phyloP scores from a whole-genome alignment of 2,329 filamentous ascomycete species.

The Aphanocladium album region DNA sequence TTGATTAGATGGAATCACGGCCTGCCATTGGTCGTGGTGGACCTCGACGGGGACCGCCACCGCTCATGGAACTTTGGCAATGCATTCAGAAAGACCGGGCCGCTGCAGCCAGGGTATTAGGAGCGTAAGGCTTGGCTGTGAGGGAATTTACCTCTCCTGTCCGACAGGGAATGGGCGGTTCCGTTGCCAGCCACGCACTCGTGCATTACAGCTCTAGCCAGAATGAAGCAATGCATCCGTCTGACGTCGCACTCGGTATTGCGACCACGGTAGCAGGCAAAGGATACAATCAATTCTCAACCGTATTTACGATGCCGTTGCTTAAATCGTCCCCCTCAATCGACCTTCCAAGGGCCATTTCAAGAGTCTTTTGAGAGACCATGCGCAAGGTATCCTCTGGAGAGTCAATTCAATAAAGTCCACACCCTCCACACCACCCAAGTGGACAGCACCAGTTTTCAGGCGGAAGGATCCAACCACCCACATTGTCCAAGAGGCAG shows the following conservation, averaged over 20 bases:
- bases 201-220: constrained; percentile 1
- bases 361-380: not conserved
- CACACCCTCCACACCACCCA: not conserved
- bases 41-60: not conserved
- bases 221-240: not conserved
- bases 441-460: not conserved
- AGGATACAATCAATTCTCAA: no score
- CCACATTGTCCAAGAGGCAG: not conserved
- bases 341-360: no score
- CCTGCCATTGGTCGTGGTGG: constrained; percentile 9
- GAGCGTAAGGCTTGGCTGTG: not conserved
- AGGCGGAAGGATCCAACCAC: not conserved
- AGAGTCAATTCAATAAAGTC: not conserved
- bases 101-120: not conserved
- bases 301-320: no score
- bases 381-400: not conserved
- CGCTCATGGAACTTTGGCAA: not conserved
- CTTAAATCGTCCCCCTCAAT: no score
- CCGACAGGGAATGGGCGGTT: not conserved
- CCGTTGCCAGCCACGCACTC: not conserved
- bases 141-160: not conserved
- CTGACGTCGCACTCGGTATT: not conserved
- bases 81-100: not conserved
- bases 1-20: constrained; percentile 16
- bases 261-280: not conserved